phyloP scores from a whole-genome alignment of 1,139 yeast species.

The Arxiozyma slooffiae region DNA sequence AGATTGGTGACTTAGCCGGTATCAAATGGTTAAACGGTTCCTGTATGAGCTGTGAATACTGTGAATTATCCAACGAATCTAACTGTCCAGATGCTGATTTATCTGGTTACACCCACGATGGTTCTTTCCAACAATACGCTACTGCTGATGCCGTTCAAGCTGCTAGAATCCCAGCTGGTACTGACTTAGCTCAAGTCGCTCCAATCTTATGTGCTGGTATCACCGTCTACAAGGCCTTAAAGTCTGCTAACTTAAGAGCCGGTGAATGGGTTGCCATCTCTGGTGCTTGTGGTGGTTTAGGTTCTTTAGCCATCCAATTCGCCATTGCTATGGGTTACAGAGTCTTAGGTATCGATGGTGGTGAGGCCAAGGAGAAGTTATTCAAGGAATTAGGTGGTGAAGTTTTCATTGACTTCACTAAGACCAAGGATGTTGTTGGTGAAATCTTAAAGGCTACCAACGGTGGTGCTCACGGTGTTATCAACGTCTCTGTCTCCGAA shows the following conservation, averaged over 20 bases:
- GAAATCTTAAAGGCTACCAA: slow-evolving; percentile 50
- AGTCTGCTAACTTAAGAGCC: slow-evolving; percentile 53
- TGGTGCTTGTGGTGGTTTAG: slow-evolving; percentile 84
- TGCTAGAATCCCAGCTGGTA: slow-evolving; percentile 59
- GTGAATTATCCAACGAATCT: slow-evolving; percentile 59
- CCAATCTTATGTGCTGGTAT: slow-evolving; percentile 80
- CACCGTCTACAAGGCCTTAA: slow-evolving; percentile 75
- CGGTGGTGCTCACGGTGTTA: slow-evolving; percentile 74
- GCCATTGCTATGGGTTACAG: slow-evolving; percentile 77
- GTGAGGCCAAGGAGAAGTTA: slow-evolving; percentile 51
- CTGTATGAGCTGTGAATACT: slow-evolving; percentile 64
- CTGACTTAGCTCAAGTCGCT: slow-evolving; percentile 64
- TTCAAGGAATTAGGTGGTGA: slow-evolving; percentile 59
- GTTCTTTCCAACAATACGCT: slow-evolving; percentile 77
- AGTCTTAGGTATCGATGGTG: slow-evolving; percentile 69
- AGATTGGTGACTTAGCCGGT: slow-evolving; percentile 71
- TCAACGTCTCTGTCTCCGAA: slow-evolving; percentile 73
- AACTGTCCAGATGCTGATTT: slow-evolving; percentile 59
- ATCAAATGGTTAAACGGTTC: slow-evolving; percentile 66
- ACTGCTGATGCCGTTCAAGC: slow-evolving; percentile 84
- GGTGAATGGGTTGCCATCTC: slow-evolving; percentile 76
- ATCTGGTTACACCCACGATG: slow-evolving; percentile 74
- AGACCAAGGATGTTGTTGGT: slow-evolving; percentile 41
- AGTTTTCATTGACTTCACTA: slow-evolving; percentile 54
- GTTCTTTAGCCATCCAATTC: slow-evolving; percentile 70